Evolutionary conservation across 2,329 filamentous ascomycete species (phyloP).

Genomic region (Colletotrichum agaves): DNA sequence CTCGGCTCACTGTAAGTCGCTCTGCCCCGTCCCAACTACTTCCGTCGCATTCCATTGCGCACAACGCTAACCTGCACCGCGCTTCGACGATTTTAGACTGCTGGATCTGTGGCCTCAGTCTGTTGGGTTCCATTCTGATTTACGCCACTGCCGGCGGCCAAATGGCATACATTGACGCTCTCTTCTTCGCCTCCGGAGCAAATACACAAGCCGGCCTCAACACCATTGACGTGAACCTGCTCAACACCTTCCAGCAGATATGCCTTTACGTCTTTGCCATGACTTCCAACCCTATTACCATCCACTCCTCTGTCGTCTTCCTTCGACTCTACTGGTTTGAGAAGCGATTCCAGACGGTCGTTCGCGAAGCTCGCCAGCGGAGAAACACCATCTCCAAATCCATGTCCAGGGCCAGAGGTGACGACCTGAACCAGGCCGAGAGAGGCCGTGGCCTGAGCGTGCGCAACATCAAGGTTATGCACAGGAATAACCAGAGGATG

Average conservation of each 20-base stretch:
- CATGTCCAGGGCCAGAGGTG: conserved; percentile 58
- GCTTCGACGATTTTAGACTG: conserved; percentile 63
- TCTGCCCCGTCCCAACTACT: not conserved
- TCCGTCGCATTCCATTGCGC: conserved; percentile 16
- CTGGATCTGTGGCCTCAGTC: conserved; percentile 79
- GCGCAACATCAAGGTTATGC: conserved; percentile 73
- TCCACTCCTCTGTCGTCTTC: conserved; percentile 89
- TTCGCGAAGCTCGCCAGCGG: conserved; percentile 74
- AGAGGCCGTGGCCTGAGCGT: conserved; percentile 62
- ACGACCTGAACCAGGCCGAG: conserved; percentile 62
- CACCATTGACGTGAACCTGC: conserved; percentile 74
- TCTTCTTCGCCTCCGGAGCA: conserved; percentile 87
- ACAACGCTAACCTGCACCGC: conserved; percentile 26
- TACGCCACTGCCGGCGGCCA: conserved; percentile 69
- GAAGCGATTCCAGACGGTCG: conserved; percentile 89
- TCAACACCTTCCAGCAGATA: conserved; percentile 79
- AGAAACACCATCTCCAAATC: conserved; percentile 74
- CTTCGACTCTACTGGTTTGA: conserved; percentile 98
- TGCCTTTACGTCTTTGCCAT: conserved; percentile 78
- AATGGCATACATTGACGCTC: conserved; percentile 83
- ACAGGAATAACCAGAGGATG: conserved; percentile 64
- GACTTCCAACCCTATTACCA: conserved; percentile 83
- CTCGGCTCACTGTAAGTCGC: conserved; percentile 75
- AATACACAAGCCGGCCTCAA: conserved; percentile 96
- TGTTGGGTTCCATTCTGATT: conserved; percentile 82